phyloP scores from a whole-genome alignment of 371 early-diverging fungal species.

The Funneliformis caledonium region DNA sequence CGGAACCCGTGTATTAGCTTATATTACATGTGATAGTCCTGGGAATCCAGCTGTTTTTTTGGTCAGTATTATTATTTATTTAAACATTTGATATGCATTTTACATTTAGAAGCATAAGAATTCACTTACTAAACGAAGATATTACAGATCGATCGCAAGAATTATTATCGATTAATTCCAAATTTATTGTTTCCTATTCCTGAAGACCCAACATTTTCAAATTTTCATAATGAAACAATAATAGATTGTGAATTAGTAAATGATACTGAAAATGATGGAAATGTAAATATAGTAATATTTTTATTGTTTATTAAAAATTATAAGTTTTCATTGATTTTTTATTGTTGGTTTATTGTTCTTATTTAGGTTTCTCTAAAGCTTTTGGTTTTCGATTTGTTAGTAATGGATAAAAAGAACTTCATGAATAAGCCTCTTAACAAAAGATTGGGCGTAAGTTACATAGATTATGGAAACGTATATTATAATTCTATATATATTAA shows the following conservation, averaged over 20 bases:
- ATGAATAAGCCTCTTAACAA: conserved; percentile 62
- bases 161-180: conserved; percentile 71
- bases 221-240: conserved; percentile 76
- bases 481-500: background rate
- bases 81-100: background rate
- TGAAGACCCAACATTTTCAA: conserved; percentile 44
- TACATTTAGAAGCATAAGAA: background rate
- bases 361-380: conserved; percentile 53
- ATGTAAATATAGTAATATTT: conserved; percentile 44
- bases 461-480: background rate
- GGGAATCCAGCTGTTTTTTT: conserved; percentile 65
- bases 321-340: background rate
- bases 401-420: conserved; percentile 56
- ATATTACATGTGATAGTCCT: conserved; percentile 54
- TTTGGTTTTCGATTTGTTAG: conserved; percentile 81
- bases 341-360: background rate
- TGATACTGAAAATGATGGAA: conserved; percentile 70
- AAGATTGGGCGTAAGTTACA: conserved; percentile 72
- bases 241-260: conserved; percentile 93
- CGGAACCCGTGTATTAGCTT: conserved; percentile 90
- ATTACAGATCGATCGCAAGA: conserved; percentile 84
- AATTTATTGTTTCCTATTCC: conserved; percentile 74
- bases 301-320: background rate
- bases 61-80: conserved; percentile 49
- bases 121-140: background rate